These are phyloP conservation scores for Eucalyptus lansdowneana DNA, from an alignment of 345 rosid species.

Conservation along the genomic window DNA sequence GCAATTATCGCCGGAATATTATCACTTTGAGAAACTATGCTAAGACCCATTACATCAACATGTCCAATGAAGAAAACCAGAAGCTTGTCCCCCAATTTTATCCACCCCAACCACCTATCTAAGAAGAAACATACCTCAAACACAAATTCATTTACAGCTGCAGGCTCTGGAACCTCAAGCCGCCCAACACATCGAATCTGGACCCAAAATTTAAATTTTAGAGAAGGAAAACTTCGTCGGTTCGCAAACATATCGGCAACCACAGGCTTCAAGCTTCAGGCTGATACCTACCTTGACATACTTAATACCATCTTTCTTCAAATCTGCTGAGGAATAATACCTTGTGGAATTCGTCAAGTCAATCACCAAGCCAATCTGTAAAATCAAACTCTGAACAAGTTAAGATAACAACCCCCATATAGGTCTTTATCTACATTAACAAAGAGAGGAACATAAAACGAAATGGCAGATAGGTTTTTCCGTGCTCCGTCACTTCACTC, in stretches of 20 bases:
- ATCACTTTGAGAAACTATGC: background rate
- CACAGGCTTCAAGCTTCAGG: background rate
- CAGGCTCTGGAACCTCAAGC: slow-evolving; percentile 82
- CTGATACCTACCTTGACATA: slow-evolving; percentile 63
- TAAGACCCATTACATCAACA: background rate
- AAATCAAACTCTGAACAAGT: background rate
- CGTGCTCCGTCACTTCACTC: background rate
- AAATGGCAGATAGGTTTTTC: background rate
- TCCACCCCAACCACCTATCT: background rate
- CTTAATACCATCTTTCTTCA: slow-evolving; percentile 85
- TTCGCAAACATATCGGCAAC: background rate
- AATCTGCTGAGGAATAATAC: slow-evolving; percentile 60
- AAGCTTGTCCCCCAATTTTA: background rate
- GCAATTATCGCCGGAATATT: background rate
- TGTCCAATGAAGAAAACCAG: background rate
- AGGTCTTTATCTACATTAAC: background rate
- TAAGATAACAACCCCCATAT: background rate
- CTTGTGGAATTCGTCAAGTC: slow-evolving; percentile 96
- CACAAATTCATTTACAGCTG: slow-evolving; percentile 75
- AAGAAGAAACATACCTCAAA: slow-evolving; percentile 47
- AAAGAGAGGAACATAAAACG: background rate
- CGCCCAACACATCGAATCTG: slow-evolving; percentile 94
- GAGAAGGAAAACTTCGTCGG: background rate
- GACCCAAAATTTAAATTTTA: slow-evolving; percentile 4
- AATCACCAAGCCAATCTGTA: slow-evolving; percentile 94